phyloP scores from a whole-genome alignment of 2,329 filamentous ascomycete species.

The Geoglossum cookeanum region DNA sequence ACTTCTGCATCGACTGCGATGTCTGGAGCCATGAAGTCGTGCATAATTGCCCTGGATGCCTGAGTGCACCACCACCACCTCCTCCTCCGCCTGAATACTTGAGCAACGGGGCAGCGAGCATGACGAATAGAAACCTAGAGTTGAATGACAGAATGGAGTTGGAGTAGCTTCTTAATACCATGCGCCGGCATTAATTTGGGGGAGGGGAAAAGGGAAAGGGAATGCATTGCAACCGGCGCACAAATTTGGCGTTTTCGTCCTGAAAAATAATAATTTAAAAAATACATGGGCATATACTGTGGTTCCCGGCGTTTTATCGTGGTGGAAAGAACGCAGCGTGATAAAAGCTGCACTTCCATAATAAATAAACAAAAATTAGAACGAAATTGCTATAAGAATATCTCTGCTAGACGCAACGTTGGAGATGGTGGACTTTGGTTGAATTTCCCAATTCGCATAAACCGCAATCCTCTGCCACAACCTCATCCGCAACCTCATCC shows the following conservation, averaged over 20 bases:
- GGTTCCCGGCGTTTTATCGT: too few species aligned
- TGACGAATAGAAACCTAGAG: neutral
- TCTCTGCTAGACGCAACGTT: too few species aligned
- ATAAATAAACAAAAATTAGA: too few species aligned
- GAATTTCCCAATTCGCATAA: too few species aligned
- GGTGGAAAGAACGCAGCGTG: too few species aligned
- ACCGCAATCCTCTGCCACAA: too few species aligned
- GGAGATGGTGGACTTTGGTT: too few species aligned
- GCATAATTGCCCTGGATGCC: constrained; percentile 90
- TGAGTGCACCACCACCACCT: constrained; percentile 14
- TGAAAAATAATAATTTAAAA: too few species aligned
- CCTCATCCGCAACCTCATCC: too few species aligned
- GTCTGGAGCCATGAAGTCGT: constrained; percentile 85
- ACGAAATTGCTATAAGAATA: too few species aligned
- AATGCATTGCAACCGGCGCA: neutral
- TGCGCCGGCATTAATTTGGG: neutral
- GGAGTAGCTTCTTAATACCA: neutral
- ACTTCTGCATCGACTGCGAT: constrained; percentile 98
- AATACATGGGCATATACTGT: too few species aligned
- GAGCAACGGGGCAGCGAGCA: neutral
- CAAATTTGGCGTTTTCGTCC: neutral
- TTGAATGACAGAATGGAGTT: neutral
- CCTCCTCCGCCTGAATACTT: neutral
- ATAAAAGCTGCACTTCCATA: too few species aligned
- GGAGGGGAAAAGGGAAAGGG: neutral